These are phyloP conservation scores for Geotrichum siamense DNA, from an alignment of 1,139 yeast genomes.

Conservation along the genomic window DNA sequence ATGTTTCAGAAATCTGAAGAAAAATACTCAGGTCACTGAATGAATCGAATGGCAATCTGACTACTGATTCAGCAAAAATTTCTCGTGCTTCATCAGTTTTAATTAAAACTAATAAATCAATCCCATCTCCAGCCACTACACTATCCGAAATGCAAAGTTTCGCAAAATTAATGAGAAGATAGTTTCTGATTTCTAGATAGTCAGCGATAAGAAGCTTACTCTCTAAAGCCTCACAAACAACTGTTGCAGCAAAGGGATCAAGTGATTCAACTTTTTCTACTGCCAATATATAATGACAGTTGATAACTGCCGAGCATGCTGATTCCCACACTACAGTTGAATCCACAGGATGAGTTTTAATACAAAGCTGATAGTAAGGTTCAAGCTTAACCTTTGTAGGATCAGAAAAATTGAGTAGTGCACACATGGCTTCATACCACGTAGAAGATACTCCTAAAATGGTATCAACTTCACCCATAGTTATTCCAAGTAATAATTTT, in stretches of 20 bases:
- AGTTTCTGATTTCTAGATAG: constrained; percentile 34
- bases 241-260: constrained; percentile 63
- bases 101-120: constrained; percentile 23
- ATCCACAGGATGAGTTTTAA: constrained; percentile 36
- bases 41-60: constrained; percentile 46
- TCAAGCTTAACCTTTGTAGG: constrained; percentile 42
- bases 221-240: constrained; percentile 56
- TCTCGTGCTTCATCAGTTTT: constrained; percentile 34
- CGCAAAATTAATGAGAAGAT: constrained; percentile 26
- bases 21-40: constrained; percentile 82
- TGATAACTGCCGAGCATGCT: constrained; percentile 54
- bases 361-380: constrained; percentile 39
- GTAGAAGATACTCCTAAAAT: constrained; percentile 44
- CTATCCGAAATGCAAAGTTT: constrained; percentile 22
- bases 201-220: constrained; percentile 52
- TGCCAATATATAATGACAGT: constrained; percentile 52
- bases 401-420: constrained; percentile 56
- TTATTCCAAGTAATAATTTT: constrained; percentile 20
- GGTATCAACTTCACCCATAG: constrained; percentile 48
- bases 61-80: constrained; percentile 53
- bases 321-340: constrained; percentile 48
- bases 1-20: constrained; percentile 46
- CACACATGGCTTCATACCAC: constrained; percentile 70
- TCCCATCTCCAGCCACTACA: constrained; percentile 22
- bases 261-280: constrained; percentile 54